Percentiles rank a stretch among this genome's conserved stretches.
phyloP scores from a whole-genome alignment of 1,284 basidiomycete genomes.

The Ustilago curta region DNA sequence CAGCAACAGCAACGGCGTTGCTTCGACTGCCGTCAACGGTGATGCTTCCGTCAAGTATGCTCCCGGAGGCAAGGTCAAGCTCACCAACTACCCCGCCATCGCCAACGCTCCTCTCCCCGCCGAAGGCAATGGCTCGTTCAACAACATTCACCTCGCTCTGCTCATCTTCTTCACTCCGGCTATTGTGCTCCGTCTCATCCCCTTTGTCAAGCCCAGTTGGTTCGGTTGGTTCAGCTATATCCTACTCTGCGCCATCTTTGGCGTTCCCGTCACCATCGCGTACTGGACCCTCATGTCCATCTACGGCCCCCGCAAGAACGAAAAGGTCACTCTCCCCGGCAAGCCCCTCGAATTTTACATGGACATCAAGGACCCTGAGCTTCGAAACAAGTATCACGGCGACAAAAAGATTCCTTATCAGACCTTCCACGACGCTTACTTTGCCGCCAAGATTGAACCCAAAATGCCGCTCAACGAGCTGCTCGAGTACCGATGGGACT shows the following conservation, averaged over 20 bases:
- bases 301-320: conserved; percentile 84
- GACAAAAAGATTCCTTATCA: conserved; percentile 97
- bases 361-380: conserved; percentile 84
- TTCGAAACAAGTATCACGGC: conserved; percentile 80
- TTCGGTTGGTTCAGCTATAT: conserved; percentile 66
- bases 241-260: conserved; percentile 77
- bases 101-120: conserved; percentile 66
- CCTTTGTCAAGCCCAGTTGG: conserved; percentile 66
- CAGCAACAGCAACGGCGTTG: neutral
- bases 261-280: conserved; percentile 80
- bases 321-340: conserved; percentile 86
- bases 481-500: conserved; percentile 94
- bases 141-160: conserved; percentile 77
- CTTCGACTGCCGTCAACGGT: conserved; percentile 11
- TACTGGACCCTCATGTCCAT: conserved; percentile 93
- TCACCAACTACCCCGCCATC: conserved; percentile 66
- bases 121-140: conserved; percentile 70
- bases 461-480: conserved; percentile 94
- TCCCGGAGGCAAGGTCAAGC: conserved; percentile 67
- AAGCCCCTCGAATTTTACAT: conserved; percentile 84
- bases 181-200: conserved; percentile 64
- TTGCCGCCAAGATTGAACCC: conserved; percentile 94
- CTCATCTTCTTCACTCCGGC: conserved; percentile 70
- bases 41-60: conserved; percentile 44
- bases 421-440: conserved; percentile 96